Evolutionary conservation across 1,139 yeast species (phyloP), one percentile per base, ranked within the genome.

Genomic region (Nematodospora anomalae): DNA sequence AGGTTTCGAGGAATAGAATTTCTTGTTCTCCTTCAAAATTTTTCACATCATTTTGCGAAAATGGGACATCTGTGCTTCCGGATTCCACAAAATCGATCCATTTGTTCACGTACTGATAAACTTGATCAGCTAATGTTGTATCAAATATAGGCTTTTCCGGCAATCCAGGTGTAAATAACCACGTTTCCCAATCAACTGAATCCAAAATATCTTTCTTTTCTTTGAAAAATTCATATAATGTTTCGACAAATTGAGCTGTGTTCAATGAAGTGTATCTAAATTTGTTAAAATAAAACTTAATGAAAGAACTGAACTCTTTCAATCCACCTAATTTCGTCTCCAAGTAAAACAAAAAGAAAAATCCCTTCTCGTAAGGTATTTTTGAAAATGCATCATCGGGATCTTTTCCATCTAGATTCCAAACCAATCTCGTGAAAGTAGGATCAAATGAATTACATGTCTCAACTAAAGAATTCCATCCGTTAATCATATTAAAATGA

Each of bases 361-460:
- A 63, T 10, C 70, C 70, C 41, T 64, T 64, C 43, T 64, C 70
- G 34, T 64, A 64, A 0, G 70, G 69, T 18, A 64, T 53, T 35
- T 53, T 49, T 3, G 70, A 64, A 39, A 59, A 64, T 10, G 63
- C 56, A 41, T 60, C 68, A 42, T 64, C 70, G 4, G 70, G 69
- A 35, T 60, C 64, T 18, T 42, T 45, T 18, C 42, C 42, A 10
- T 50, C 43, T 32, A 63, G 57, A 35, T 63, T 59, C 60, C 60
- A 58, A 2, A 61, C 54, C 37, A 62, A 54, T 7, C 55, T 45
- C 4, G 67, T 58, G 36, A 51, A 54, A 27, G 49, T 43, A 2
- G 53, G 41, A 7, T 49, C 47, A 33, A 57, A 45, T 4, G 45
- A 42, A 4, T 47, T 46, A 10, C 57, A 47, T 14, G 61, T 42